Evolutionary conservation across 2,329 filamentous ascomycete species (phyloP).

Genomic region (Chaetomiaceae sp.): DNA sequence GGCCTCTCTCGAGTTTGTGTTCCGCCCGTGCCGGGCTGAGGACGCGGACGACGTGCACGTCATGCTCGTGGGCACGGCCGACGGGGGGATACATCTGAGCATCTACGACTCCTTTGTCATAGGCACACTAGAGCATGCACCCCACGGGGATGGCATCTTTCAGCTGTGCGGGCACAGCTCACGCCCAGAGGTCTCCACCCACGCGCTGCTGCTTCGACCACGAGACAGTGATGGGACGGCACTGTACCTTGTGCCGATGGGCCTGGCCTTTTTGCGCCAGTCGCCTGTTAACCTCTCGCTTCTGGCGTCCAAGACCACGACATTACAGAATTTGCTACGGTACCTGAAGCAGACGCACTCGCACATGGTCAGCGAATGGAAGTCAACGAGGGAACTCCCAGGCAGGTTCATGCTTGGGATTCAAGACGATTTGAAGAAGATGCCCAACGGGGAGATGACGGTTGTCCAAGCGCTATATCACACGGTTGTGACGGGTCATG

Average conservation of each 20-base stretch:
- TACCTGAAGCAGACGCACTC: conserved; percentile 77
- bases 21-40: conserved; percentile 54
- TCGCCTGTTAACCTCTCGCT: conserved; percentile 76
- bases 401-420: conserved; percentile 70
- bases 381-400: conserved; percentile 73
- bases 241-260: conserved; percentile 65
- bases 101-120: conserved; percentile 84
- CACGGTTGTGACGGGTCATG: conserved; percentile 76
- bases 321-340: conserved; percentile 76
- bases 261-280: conserved; percentile 74
- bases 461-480: conserved; percentile 78
- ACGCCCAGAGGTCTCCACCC: conserved; percentile 67
- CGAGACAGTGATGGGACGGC: conserved; percentile 35
- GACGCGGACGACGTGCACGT: conserved; percentile 72
- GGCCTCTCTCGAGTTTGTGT: conserved; percentile 63
- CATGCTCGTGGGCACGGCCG: conserved; percentile 65
- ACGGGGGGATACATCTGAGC: conserved; percentile 67
- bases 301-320: conserved; percentile 79
- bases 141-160: conserved; percentile 29
- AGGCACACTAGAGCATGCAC: conserved; percentile 54
- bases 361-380: conserved; percentile 77
- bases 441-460: conserved; percentile 47
- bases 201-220: conserved; percentile 56
- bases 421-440: conserved; percentile 65
- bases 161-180: conserved; percentile 58